Evolutionary conservation across 1,139 yeast species (phyloP).

Genomic region (Sugiyamaella xylanicola): DNA sequence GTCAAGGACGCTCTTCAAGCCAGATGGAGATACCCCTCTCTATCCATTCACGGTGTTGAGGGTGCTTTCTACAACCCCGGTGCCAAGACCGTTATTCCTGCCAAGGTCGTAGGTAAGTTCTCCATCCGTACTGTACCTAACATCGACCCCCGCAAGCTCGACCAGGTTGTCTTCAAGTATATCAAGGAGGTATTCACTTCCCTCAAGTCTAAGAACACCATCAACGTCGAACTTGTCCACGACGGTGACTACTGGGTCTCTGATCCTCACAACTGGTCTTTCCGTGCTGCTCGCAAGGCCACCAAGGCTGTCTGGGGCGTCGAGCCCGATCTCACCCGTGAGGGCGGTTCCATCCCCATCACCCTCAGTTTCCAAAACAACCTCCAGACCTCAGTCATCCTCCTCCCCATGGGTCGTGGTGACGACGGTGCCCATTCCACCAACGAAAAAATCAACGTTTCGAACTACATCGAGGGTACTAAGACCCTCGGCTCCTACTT

Average conservation of each 20-base stretch:
- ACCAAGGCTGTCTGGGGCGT: constrained; percentile 93
- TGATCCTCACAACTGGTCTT: constrained; percentile 89
- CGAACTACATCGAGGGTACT: constrained; percentile 90
- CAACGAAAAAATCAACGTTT: constrained; percentile 86
- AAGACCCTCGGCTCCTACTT: constrained; percentile 93
- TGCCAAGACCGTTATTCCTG: constrained; percentile 97
- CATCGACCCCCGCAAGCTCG: constrained; percentile 78
- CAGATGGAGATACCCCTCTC: constrained; percentile 98
- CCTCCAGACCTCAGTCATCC: constrained; percentile 78
- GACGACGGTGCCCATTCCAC: constrained; percentile 99
- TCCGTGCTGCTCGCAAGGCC: constrained; percentile 92
- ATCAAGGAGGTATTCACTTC: constrained; percentile 64
- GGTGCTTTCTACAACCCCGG: constrained; percentile 96
- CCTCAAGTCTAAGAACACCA: constrained; percentile 73
- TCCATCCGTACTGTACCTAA: constrained; percentile 97
- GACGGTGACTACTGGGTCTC: constrained; percentile 97
- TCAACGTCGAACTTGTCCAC: constrained; percentile 76
- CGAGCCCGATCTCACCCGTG: constrained; percentile 96
- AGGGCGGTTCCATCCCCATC: constrained; percentile 98
- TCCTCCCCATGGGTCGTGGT: constrained; percentile 97
- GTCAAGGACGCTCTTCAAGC: constrained; percentile 91
- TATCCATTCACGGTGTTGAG: constrained; percentile 94
- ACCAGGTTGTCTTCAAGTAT: constrained; percentile 72
- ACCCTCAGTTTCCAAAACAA: constrained; percentile 88
- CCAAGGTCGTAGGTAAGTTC: constrained; percentile 90